A percentile compares a stretch with the other conserved stretches of the same genome.
Conservation (phyloP, 768 basidiomycete genomes). For the Daedaleopsis nitida region DNA sequence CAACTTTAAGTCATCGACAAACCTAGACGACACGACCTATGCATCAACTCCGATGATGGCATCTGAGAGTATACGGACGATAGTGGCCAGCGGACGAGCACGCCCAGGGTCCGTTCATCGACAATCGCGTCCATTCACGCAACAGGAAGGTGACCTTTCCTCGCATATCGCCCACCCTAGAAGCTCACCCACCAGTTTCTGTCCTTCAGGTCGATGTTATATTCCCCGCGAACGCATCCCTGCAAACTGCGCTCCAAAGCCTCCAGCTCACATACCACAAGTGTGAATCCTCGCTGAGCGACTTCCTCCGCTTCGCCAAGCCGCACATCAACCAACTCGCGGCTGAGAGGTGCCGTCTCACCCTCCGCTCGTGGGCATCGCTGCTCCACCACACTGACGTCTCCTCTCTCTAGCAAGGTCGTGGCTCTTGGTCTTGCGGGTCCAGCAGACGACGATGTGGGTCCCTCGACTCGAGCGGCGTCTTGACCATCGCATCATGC, state of each 20-base stretch:
- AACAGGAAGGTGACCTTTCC: constrained; percentile 44
- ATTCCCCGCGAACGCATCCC: constrained; percentile 47
- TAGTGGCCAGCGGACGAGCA: background rate
- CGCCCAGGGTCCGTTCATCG: background rate
- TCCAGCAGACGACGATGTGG: constrained; percentile 49
- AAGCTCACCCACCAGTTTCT: constrained; percentile 5
- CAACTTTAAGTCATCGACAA: no score
- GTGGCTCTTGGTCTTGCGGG: constrained; percentile 20
- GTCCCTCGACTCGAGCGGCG: constrained; percentile 67
- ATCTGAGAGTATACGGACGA: background rate
- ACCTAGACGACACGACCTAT: no score
- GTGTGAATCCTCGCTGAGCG: constrained; percentile 44
- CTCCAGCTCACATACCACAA: constrained; percentile 49
- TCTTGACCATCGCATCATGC: constrained; percentile 56
- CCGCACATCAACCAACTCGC: constrained; percentile 30
- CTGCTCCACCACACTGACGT: background rate
- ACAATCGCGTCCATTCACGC: constrained; percentile 48
- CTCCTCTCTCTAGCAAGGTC: constrained; percentile 13
- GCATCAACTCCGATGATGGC: no score
- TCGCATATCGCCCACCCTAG: background rate
- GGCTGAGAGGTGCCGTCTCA: constrained; percentile 33
- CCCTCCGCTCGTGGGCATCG: background rate
- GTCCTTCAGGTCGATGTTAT: constrained; percentile 66
- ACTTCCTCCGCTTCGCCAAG: constrained; percentile 42
- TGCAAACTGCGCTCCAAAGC: constrained; percentile 42